Percentiles rank a stretch among this genome's conserved stretches.
These are phyloP conservation scores for Fomitopsis pinicola DNA, from an alignment of 1,284 basidiomycete species.

Conservation along the genomic window DNA sequence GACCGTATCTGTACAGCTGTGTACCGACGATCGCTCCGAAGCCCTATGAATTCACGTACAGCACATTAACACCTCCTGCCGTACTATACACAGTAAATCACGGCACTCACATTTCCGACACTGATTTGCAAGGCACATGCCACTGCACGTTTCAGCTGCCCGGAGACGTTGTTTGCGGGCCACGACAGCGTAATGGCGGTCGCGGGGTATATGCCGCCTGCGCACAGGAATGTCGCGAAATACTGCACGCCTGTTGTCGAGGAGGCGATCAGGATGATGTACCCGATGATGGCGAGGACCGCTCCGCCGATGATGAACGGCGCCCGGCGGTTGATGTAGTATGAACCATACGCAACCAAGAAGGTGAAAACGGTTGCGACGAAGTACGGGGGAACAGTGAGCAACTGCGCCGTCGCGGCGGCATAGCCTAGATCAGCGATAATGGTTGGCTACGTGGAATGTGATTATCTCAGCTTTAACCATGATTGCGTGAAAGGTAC, in stretches of 20 bases:
- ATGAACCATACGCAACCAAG: slow-evolving; percentile 18
- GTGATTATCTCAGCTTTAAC: background rate
- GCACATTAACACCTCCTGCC: background rate
- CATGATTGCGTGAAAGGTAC: background rate
- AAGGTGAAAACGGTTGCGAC: slow-evolving; percentile 47
- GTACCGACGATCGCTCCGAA: slow-evolving; percentile 11
- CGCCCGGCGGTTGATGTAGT: slow-evolving; percentile 41
- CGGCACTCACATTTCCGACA: slow-evolving; percentile 42
- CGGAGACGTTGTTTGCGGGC: slow-evolving; percentile 70
- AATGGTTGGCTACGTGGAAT: slow-evolving; percentile 45
- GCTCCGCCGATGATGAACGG: slow-evolving; percentile 57
- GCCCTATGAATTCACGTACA: background rate
- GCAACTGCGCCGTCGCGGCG: slow-evolving; percentile 56
- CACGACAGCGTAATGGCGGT: slow-evolving; percentile 42
- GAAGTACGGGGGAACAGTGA: slow-evolving; percentile 33
- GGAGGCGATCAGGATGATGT: slow-evolving; percentile 53
- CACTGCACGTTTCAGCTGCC: slow-evolving; percentile 66
- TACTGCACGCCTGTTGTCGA: slow-evolving; percentile 24
- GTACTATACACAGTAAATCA: too few relatives aligned
- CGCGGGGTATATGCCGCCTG: slow-evolving; percentile 40
- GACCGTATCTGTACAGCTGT: slow-evolving; percentile 8
- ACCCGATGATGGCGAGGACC: slow-evolving; percentile 54
- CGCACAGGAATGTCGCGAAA: slow-evolving; percentile 15
- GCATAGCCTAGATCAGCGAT: slow-evolving; percentile 35
- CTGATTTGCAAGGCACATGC: slow-evolving; percentile 66